Base-by-base conservation (phyloP, 257 asterid genomes). In the Fraxinus cuspidata region DNA sequence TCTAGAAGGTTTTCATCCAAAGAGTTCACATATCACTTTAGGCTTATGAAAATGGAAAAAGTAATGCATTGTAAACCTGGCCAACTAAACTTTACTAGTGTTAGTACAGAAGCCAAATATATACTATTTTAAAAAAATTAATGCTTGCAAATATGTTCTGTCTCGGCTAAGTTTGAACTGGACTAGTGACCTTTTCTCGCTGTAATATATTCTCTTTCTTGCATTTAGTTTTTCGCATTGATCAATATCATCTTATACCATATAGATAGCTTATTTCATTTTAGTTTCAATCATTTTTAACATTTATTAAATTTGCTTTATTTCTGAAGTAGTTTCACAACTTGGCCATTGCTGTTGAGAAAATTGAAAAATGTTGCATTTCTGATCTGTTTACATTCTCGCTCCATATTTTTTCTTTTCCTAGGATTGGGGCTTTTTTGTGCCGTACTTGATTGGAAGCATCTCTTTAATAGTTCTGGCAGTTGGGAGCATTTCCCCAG, bases 371-470 rank as follows among this genome's bases (percentile, higher is more conserved):
- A n/a, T 56, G 25, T 53, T 53, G 49, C 5, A 71, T 18, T 35
- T 18, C 56, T 56, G 18, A 28, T 19, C 31, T 40, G 60, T 42
- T 74, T 11, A 69, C 27, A 37, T 74, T 73, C 72, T 77, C 80
- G 75, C 58, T 68, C 51, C 78, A 34, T 65, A 68, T 58, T 65
- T 82, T 70, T 19, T 81, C 76, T 40, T 78, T 85, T 68, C 29
- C 19, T 81, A 93, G 99, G 99, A 95, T 78, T 95, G 98, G 98
- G 98, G 97, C 12, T 95, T 95, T 80, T 95, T 95, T 78, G 90
- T 93, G 78, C 99, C 99, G 5, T 95, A 95, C 88, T 90, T 95
- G 88, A 60, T 93, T 1, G 98, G 99, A 70, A 95, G 99, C 90
- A 93, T 93, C 83, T 91, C 98, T 70, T 87, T 95, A 71, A 67